Base-by-base conservation (phyloP, 2,329 filamentous ascomycete species). In the Didymella pinodella region DNA sequence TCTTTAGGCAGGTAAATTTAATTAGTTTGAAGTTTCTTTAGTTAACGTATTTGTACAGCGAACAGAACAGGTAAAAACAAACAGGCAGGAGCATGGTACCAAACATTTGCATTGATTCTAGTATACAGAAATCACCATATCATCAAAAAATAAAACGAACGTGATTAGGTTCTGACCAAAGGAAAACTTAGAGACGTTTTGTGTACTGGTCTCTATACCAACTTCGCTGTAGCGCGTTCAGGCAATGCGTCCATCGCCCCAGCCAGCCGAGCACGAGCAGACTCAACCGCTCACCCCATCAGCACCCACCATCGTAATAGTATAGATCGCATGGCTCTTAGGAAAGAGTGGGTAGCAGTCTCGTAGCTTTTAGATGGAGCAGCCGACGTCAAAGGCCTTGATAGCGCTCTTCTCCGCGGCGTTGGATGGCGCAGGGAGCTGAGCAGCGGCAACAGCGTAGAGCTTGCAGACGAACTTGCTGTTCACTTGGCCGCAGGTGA, bases 341-440 rank as follows among this genome's bases (percentile, higher is more conserved):
- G 18, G 18, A 18, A 18, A 18, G 18, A 18, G 18, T 18, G 1
- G 18, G 18, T 18, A 18, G 18, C 18, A 14, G 5, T 16, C 34
- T 38, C 29, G 29, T 31, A 31, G 29, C 29, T 7, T 11, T 31
- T 31, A 31, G 29, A 7, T 31, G 11, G 29, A 31, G 62, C 59
- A 65, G 16, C 60, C 60, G 38, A 63, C 60, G 47, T 65, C 63
- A 41, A 46, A 65, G 7, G 57, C 63, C 43, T 56, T 48, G 34
- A 59, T 20, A 7, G 26, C 48, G 36, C 55, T 36, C 26, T 56
- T 62, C 34, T 57, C 50, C 12, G 56, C 52, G 18, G 59, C 28
- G 12, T 32, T 52, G 18, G 52, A 48, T 2, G 63, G 59, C 8
- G 54, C 54, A 2, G 63, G 63, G 29, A 63, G 49, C n/a, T 43